A percentile compares a stretch with the other conserved stretches of the same genome.
Evolutionary conservation across 73 alveolate genomes (phyloP).

Genomic region (Symbiodinium natans): DNA sequence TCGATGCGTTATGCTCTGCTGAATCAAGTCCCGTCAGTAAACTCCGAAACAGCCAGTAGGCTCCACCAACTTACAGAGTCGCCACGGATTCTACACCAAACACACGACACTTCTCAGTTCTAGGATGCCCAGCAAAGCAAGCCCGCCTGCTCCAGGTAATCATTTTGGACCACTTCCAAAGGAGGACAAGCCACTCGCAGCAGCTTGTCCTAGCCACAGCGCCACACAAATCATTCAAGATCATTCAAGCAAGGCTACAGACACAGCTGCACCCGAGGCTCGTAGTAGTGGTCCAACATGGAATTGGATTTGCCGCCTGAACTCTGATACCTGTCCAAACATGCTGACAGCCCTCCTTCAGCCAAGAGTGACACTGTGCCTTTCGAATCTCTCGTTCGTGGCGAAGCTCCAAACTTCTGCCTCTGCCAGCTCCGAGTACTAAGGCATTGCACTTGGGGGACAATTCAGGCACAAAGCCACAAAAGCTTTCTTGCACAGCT

Average conservation of each 20-base stretch:
- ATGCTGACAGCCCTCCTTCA: not conserved
- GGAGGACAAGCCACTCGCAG: slow-evolving; percentile 86
- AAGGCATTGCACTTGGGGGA: no score
- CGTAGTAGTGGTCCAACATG: slow-evolving; percentile 80
- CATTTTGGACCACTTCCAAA: slow-evolving; percentile 20
- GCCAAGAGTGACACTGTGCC: not conserved
- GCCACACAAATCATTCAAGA: not conserved
- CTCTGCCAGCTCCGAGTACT: not conserved
- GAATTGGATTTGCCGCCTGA: slow-evolving; percentile 70
- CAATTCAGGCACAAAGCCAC: no score
- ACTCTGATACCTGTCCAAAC: slow-evolving; percentile 34
- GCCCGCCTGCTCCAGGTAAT: slow-evolving; percentile 41
- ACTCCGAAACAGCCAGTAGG: not conserved
- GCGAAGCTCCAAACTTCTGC: slow-evolving; percentile 62
- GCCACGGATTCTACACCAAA: no score
- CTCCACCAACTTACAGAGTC: not conserved
- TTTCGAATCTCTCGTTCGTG: slow-evolving; percentile 49
- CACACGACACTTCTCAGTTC: no score
- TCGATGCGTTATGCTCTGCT: not conserved
- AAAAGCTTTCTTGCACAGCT: no score
- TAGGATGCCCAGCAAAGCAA: not conserved
- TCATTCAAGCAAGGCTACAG: no score
- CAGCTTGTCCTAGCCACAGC: slow-evolving; percentile 56
- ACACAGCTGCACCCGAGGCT: not conserved
- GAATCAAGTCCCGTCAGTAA: not conserved